Conservation (phyloP, 1,284 basidiomycete species). For the Wallemia hederae region DNA sequence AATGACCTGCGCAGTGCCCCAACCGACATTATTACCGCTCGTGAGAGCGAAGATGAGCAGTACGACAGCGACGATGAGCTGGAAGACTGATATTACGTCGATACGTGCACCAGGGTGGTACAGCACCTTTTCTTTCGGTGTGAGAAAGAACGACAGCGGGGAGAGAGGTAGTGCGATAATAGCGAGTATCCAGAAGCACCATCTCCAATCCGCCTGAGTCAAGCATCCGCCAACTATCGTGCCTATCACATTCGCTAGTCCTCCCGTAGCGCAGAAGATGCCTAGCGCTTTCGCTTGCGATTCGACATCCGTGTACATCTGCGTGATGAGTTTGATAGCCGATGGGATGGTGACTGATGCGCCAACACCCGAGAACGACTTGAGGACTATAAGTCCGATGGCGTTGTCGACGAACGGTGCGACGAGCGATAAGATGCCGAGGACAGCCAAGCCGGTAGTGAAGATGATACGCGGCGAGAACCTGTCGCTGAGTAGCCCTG, state of each 20-base stretch:
- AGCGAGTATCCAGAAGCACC: not conserved
- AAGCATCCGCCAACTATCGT: not conserved
- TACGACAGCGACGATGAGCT: conserved; percentile 21
- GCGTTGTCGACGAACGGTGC: not conserved
- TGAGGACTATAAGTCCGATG: not conserved
- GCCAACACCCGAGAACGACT: not conserved
- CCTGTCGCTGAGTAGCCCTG: not conserved
- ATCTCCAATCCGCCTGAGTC: not conserved
- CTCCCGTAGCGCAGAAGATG: not conserved
- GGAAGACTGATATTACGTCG: conserved; percentile 3
- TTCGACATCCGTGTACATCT: not conserved
- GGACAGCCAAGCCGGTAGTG: not conserved
- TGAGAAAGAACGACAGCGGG: not conserved
- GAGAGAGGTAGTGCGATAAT: not conserved
- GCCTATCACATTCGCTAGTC: not conserved
- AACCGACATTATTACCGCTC: conserved; percentile 20
- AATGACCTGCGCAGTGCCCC: conserved; percentile 19
- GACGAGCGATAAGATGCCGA: not conserved
- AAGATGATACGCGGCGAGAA: not conserved
- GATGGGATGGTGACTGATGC: not conserved
- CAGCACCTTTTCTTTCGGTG: too few species aligned
- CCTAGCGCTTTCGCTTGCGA: not conserved
- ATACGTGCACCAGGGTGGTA: not conserved
- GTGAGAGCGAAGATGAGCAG: conserved; percentile 25
- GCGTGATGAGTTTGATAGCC: not conserved